Conservation (phyloP, 2,329 filamentous ascomycete species). For the Acephala macrosclerotiorum region DNA sequence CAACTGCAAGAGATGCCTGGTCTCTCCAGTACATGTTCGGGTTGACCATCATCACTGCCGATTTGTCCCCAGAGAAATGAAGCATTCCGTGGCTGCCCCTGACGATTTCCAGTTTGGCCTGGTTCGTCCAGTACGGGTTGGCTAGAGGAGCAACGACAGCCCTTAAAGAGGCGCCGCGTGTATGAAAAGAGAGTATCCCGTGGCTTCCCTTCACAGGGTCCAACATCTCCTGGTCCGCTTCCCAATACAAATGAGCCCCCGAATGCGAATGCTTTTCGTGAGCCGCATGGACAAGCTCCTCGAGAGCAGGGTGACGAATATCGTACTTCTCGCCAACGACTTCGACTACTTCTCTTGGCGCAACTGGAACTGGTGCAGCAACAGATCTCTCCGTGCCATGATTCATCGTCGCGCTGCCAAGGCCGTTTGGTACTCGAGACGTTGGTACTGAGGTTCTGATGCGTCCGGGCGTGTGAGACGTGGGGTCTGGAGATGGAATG, state of each 20-base stretch:
- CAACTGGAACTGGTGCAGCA: neutral
- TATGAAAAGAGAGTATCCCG: neutral
- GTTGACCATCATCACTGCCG: neutral
- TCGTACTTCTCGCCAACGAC: conserved; percentile 17
- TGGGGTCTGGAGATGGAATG: neutral
- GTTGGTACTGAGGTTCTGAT: neutral
- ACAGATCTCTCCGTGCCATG: conserved; percentile 11
- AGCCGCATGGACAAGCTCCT: conserved; percentile 16
- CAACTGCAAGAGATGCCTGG: neutral
- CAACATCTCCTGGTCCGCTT: neutral
- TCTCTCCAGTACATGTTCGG: conserved; percentile 9
- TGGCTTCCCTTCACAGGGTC: neutral
- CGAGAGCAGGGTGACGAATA: conserved; percentile 18
- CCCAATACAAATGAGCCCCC: neutral
- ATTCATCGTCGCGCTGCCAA: conserved; percentile 22
- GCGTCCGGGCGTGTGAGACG: neutral
- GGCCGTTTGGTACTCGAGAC: conserved; percentile 12
- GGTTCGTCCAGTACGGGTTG: conserved; percentile 16
- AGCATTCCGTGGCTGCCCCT: conserved; percentile 7
- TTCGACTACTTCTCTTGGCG: conserved; percentile 6
- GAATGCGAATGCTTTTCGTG: neutral
- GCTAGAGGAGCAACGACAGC: neutral
- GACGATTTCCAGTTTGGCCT: neutral
- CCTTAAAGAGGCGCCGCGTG: neutral
- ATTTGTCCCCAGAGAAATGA: neutral